phyloP scores from a whole-genome alignment of 768 basidiomycete genomes.

The Zangia roseola region DNA sequence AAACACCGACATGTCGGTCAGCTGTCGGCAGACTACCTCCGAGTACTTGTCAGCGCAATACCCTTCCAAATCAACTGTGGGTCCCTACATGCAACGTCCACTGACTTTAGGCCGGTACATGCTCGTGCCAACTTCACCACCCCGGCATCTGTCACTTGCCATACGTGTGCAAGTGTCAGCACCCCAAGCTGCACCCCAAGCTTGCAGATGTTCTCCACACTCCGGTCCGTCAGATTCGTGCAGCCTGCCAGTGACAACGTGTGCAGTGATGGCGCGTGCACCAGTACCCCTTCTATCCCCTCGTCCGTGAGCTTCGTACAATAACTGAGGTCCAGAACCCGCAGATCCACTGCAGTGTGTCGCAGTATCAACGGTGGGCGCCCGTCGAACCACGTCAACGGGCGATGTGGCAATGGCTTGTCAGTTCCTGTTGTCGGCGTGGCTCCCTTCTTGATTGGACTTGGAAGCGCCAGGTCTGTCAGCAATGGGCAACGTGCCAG shows the following conservation, averaged over 20 bases:
- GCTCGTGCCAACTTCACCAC: slow-evolving; percentile 65
- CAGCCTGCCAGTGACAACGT: slow-evolving; percentile 80
- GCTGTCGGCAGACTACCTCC: slow-evolving; percentile 64
- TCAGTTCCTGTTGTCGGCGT: slow-evolving; percentile 31
- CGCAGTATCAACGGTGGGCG: slow-evolving; percentile 64
- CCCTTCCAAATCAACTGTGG: slow-evolving; percentile 14
- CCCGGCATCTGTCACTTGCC: slow-evolving; percentile 75
- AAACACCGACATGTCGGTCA: slow-evolving; percentile 84
- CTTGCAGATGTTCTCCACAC: slow-evolving; percentile 63
- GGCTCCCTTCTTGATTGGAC: slow-evolving; percentile 37
- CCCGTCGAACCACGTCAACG: slow-evolving; percentile 58
- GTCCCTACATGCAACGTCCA: slow-evolving; percentile 83
- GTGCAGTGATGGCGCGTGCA: slow-evolving; percentile 74
- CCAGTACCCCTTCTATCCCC: slow-evolving; percentile 71
- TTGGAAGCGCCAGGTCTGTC: slow-evolving; percentile 80
- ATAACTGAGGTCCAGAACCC: slow-evolving; percentile 74
- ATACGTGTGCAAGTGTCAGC: slow-evolving; percentile 77
- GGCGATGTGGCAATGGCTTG: slow-evolving; percentile 55
- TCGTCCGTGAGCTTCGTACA: slow-evolving; percentile 71
- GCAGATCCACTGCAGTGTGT: slow-evolving; percentile 68
- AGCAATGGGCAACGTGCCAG: slow-evolving; percentile 75
- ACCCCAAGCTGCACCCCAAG: slow-evolving; percentile 77
- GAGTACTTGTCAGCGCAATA: slow-evolving; percentile 12
- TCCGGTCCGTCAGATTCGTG: slow-evolving; percentile 65
- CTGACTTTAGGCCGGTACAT: slow-evolving; percentile 72